Evolutionary conservation across 306 rosid species (phyloP), one percentile per base, ranked within the genome.

Genomic region (Cucurbita argyrosperma): DNA sequence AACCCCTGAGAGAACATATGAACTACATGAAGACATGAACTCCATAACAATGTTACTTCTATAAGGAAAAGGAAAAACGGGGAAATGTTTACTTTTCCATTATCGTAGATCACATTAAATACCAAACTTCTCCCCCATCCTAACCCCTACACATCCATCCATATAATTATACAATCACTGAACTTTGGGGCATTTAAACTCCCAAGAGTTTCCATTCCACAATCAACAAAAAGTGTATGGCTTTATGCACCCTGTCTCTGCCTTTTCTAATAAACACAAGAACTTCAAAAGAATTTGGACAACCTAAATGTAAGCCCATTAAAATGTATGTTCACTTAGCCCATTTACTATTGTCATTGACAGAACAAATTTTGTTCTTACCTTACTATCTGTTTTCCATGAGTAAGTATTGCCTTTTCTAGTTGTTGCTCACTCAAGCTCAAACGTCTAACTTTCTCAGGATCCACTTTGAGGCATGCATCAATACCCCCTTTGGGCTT

Each of bases 341-440:
- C 39, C 56, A 23, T 46, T 13, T 21, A 30, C 35, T 30, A 30
- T 2, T 30, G 35, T 30, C 35, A 30, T 30, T 30, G 35, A 30
- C 35, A 2, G 35, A 30, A 35, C 8, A 50, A 5, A 30, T 23
- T 43, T 43, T 23, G 42, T 50, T n/a, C 65, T 74, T 88, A 95
- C 99, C 99, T 87, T 76, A 95, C 90, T 54, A 95, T 84, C 38
- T 91, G 87, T 79, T 83, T 85, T 63, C 89, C 97, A 77, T 82
- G 79, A 75, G 86, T 88, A 76, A 53, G 75, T 58, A 68, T 80
- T 45, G 96, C 88, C 83, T 91, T 91, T 72, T 88, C 97, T 77
- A 95, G 91, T 66, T 91, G 88, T 76, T 87, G 96, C 93, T 95
- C 99, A 57, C 99, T 91, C 87, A 95, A 88, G 86, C 99, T 95